Conservation (phyloP, 169 alveolate species). For the Theileria orientalis region DNA sequence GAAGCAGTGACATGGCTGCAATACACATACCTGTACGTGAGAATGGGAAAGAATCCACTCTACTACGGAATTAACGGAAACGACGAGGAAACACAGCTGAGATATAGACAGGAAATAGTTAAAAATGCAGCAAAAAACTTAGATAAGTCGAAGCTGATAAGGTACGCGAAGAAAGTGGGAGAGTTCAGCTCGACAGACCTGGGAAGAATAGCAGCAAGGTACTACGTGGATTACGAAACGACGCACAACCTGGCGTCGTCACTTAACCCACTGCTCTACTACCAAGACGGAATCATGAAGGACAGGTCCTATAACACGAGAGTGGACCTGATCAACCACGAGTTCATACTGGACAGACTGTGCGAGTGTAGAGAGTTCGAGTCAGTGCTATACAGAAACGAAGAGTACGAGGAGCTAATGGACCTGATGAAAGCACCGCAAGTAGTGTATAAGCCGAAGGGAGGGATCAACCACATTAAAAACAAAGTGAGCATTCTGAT, state of each 20-base stretch:
- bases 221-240: conserved; percentile 84
- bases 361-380: conserved; percentile 63
- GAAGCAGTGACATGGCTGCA: conserved; percentile 94
- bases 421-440: conserved; percentile 17
- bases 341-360: conserved; percentile 40
- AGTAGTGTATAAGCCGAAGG: conserved; percentile 37
- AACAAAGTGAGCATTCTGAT: conserved; percentile 77
- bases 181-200: conserved; percentile 79
- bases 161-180: conserved; percentile 59
- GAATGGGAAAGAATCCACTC: conserved; percentile 86
- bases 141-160: conserved; percentile 67
- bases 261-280: conserved; percentile 38
- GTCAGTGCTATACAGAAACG: conserved; percentile 45
- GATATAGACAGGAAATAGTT: conserved; percentile 58
- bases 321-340: conserved; percentile 24
- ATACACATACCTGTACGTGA: conserved; percentile 89
- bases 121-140: conserved; percentile 65
- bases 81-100: conserved; percentile 57
- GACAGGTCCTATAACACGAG: conserved; percentile 10
- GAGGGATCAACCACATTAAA: conserved; percentile 59
- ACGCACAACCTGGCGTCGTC: conserved; percentile 57
- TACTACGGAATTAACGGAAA: conserved; percentile 81
- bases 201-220: conserved; percentile 86
- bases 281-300: background rate
- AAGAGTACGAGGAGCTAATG: conserved; percentile 54